Evolutionary conservation across 345 rosid genomes (phyloP).

Genomic region (Mangifera indica): DNA sequence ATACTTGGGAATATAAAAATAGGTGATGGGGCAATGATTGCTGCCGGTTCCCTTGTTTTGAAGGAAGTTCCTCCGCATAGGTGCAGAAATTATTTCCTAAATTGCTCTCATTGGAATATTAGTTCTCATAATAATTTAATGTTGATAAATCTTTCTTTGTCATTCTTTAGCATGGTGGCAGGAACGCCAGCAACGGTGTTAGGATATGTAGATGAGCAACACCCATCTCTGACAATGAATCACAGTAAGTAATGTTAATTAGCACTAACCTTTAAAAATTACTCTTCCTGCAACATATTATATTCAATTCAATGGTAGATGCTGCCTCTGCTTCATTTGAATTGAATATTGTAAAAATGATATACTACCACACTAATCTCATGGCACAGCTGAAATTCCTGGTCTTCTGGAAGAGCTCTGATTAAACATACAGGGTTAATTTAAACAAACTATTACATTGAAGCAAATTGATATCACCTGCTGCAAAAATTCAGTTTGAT

Average conservation of each 20-base stretch:
- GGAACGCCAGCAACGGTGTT: constrained; percentile 72
- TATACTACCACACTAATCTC: not conserved
- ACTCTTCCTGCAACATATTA: not conserved
- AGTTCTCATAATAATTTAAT: not conserved
- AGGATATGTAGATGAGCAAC: constrained; percentile 56
- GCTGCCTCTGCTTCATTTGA: not conserved
- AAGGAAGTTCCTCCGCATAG: constrained; percentile 70
- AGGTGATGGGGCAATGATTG: constrained; percentile 88
- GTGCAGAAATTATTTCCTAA: constrained; percentile 24
- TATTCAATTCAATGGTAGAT: not conserved
- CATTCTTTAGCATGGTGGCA: constrained; percentile 63
- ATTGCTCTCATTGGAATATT: not conserved
- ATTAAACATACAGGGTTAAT: not conserved
- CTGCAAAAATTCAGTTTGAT: not conserved
- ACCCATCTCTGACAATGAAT: constrained; percentile 69
- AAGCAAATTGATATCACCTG: not conserved
- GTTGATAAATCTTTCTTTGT: constrained; percentile 9
- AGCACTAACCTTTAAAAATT: not conserved
- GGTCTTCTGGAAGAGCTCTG: not conserved
- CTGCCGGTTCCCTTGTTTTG: constrained; percentile 80
- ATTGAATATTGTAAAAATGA: not conserved
- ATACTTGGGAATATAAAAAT: constrained; percentile 78
- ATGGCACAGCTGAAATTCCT: not conserved
- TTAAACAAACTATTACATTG: not conserved
- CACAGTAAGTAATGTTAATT: constrained; percentile 48